Evolutionary conservation across 306 rosid species (phyloP).

Genomic region (Ziziphus jujuba): DNA sequence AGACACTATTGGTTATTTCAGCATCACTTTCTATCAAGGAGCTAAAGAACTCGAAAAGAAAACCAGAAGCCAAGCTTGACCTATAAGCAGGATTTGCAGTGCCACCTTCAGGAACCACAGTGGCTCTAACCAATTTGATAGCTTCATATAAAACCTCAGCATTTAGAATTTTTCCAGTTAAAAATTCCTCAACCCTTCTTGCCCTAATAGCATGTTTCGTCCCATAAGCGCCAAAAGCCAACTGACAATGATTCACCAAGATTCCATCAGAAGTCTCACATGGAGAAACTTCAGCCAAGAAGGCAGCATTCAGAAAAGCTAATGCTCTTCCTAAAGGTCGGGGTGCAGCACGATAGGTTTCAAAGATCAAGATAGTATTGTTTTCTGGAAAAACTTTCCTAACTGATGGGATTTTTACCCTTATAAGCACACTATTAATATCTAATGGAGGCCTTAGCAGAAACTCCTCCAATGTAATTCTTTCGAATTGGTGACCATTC

Average conservation of each 20-base stretch:
- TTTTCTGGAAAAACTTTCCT: slow-evolving; percentile 33
- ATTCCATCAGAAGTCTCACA: slow-evolving; percentile 45
- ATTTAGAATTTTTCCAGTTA: slow-evolving; percentile 58
- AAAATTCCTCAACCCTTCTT: slow-evolving; percentile 63
- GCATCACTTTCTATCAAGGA: slow-evolving; percentile 40
- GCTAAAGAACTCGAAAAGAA: slow-evolving; percentile 68
- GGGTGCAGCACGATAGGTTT: slow-evolving; percentile 81
- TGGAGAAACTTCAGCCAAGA: slow-evolving; percentile 61
- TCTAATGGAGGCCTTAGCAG: slow-evolving; percentile 62
- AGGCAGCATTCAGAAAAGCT: slow-evolving; percentile 75
- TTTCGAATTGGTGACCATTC: slow-evolving; percentile 49
- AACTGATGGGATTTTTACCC: slow-evolving; percentile 56
- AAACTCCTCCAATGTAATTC: slow-evolving; percentile 62
- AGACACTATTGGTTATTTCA: slow-evolving; percentile 26
- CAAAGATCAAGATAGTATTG: slow-evolving; percentile 46
- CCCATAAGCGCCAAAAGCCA: slow-evolving; percentile 79
- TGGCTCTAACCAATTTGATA: slow-evolving; percentile 43
- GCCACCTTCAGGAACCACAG: slow-evolving; percentile 57
- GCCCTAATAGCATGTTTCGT: slow-evolving; percentile 74
- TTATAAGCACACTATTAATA: slow-evolving; percentile 53
- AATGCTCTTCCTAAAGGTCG: slow-evolving; percentile 86
- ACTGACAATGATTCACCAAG: slow-evolving; percentile 46
- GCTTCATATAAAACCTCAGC: slow-evolving; percentile 54
- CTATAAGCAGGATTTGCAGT: slow-evolving; percentile 52
- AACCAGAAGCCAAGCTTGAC: slow-evolving; percentile 77